Percentiles rank a stretch among this genome's conserved stretches.
Evolutionary conservation across 305 asterid species (phyloP).

Genomic region (Solanum hybrid): DNA sequence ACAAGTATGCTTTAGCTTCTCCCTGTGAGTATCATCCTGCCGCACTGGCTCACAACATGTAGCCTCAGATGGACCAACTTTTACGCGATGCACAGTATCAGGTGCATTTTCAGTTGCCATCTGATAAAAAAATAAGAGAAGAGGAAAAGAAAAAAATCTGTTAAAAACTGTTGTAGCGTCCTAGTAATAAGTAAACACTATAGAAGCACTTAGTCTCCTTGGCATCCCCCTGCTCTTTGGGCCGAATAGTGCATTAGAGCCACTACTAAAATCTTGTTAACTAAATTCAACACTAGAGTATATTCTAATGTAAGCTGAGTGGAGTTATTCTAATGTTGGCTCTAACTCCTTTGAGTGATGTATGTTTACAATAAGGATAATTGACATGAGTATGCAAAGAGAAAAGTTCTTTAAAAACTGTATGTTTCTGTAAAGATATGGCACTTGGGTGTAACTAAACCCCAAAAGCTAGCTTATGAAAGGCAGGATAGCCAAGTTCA

Average conservation of each 20-base stretch:
- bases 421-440: not conserved
- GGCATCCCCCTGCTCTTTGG: not conserved
- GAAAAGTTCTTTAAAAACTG: no score
- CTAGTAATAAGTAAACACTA: not conserved
- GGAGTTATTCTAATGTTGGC: not conserved
- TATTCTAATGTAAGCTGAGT: not conserved
- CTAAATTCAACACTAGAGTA: not conserved
- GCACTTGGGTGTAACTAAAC: not conserved
- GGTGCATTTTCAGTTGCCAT: not conserved
- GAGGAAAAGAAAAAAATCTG: not conserved
- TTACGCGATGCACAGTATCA: not conserved
- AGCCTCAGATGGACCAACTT: not conserved
- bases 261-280: not conserved
- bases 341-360: not conserved
- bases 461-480: not conserved
- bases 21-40: conserved; percentile 5
- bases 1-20: conserved; percentile 7
- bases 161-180: not conserved
- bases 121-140: not conserved
- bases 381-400: not conserved
- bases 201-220: not conserved
- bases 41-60: not conserved
- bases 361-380: not conserved
- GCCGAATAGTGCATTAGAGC: not conserved
- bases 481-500: not conserved